These are phyloP conservation scores for Gleditsia sinensis DNA, from an alignment of 306 rosid genomes.

Conservation along the genomic window DNA sequence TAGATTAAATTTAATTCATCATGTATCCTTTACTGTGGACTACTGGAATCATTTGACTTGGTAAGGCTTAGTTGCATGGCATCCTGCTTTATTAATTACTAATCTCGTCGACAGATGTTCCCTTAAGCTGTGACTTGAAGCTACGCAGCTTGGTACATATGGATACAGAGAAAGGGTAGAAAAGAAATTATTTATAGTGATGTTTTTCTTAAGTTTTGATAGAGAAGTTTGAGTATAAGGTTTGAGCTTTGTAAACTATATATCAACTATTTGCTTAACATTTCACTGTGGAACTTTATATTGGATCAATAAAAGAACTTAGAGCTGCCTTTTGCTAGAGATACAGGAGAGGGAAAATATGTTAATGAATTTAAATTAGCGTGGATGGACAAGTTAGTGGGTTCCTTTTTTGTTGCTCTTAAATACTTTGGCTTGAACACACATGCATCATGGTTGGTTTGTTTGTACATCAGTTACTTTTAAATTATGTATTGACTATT, in stretches of 20 bases:
- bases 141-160: background rate
- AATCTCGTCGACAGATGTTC: slow-evolving; percentile 18
- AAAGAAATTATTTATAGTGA: slow-evolving; percentile 22
- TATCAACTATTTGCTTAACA: background rate
- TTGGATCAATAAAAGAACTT: slow-evolving; percentile 17
- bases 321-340: background rate
- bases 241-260: slow-evolving; percentile 12
- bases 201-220: slow-evolving; percentile 5
- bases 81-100: slow-evolving; percentile 1
- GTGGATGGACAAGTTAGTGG: background rate
- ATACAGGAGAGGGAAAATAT: slow-evolving; percentile 6
- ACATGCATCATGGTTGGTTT: background rate
- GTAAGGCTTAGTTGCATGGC: background rate
- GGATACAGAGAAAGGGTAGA: slow-evolving; percentile 3
- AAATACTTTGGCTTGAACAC: background rate
- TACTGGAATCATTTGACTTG: background rate
- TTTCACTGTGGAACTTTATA: background rate
- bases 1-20: background rate
- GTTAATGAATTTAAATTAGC: background rate
- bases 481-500: slow-evolving; percentile 1
- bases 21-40: slow-evolving; percentile 9
- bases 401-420: slow-evolving; percentile 8
- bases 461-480: background rate
- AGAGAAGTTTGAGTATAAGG: slow-evolving; percentile 1
- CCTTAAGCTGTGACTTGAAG: slow-evolving; percentile 8